Base-by-base conservation (phyloP, 2,329 filamentous ascomycete species). In the Penicillium sp. region DNA sequence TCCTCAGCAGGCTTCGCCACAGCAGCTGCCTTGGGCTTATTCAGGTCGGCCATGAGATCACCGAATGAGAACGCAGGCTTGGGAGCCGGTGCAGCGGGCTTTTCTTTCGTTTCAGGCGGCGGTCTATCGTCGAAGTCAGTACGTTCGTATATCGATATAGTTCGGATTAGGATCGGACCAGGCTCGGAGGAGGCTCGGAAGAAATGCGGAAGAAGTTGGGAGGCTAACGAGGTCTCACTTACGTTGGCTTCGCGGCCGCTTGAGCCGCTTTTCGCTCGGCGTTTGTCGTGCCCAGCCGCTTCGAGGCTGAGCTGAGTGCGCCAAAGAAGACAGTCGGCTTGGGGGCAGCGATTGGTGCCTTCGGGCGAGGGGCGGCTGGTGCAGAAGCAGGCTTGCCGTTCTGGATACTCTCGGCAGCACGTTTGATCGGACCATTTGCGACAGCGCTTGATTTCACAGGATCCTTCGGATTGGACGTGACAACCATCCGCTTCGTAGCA, bases 1-100 rank as follows among this genome's bases (percentile, higher is more conserved):
- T 83, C 78, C 58, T 84, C 83, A 39, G 81, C 76, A 2, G 80
- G 76, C 66, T 86, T 85, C 13, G 73, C 72, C 7, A 79, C 74
- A 60, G 79, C 77, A 50, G 81, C 74, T 56, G 85, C 81, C 64
- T 87, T 87, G 6, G 83, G 82, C 65, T 86, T 86, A 50, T 81
- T 77, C 50, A 82, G 73, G 61, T 79, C 78, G n/a, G 79, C 78
- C 72, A 82, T 76, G 13, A 80, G 72, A 55, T 80, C 79, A 44
- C 79, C 75, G 64, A 82, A 81, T 4, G 81, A 82, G 57, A 82
- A 81, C 1, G 77, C 65, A 4, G 78, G 76, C 54, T 78, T 76
- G 0, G 76, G 64, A 18, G 75, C 65, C 1, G 70, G 62, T 2
- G 74, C 53, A 13, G 70, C 67, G 5, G 64, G 55, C 11, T 72